Percentiles rank a stretch among this genome's conserved stretches.
These are phyloP conservation scores for Geotrichum reessii DNA, from an alignment of 1,139 yeast species.

Conservation along the genomic window DNA sequence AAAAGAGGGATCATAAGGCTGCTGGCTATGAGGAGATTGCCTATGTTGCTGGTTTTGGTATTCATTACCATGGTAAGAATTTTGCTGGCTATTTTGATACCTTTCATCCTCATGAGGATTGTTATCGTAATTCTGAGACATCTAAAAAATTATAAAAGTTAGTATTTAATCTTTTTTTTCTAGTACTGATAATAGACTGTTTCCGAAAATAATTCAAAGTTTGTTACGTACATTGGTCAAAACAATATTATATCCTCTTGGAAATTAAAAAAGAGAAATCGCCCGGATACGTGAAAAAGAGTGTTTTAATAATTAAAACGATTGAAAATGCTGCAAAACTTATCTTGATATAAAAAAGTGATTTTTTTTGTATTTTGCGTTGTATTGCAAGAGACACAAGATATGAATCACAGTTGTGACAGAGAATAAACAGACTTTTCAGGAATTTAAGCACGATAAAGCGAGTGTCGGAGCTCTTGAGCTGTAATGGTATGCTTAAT, in stretches of 20 bases:
- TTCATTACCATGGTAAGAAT: conserved; percentile 8
- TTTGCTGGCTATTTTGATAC: conserved; percentile 4
- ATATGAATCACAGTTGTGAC: background rate
- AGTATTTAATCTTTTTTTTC: background rate
- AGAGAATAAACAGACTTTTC: background rate
- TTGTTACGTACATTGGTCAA: background rate
- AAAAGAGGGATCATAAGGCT: conserved; percentile 27
- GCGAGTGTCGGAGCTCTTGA: background rate
- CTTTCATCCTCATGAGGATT: conserved; percentile 10
- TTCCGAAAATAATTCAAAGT: background rate
- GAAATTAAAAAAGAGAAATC: background rate
- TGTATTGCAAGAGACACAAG: background rate
- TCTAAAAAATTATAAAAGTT: conserved; percentile 3
- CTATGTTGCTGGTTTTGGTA: conserved; percentile 24
- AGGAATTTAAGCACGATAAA: background rate
- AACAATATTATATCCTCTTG: background rate
- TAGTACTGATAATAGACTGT: background rate
- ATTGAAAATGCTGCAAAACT: background rate
- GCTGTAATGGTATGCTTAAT: background rate
- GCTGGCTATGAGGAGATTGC: conserved; percentile 35
- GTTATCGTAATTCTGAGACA: conserved; percentile 14
- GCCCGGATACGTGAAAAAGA: background rate
- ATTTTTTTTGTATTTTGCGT: background rate
- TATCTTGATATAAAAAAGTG: background rate
- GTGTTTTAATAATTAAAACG: background rate